Evolutionary conservation across 352 stramenopile species (phyloP).

Genomic region (Globisporangium nodosum): DNA sequence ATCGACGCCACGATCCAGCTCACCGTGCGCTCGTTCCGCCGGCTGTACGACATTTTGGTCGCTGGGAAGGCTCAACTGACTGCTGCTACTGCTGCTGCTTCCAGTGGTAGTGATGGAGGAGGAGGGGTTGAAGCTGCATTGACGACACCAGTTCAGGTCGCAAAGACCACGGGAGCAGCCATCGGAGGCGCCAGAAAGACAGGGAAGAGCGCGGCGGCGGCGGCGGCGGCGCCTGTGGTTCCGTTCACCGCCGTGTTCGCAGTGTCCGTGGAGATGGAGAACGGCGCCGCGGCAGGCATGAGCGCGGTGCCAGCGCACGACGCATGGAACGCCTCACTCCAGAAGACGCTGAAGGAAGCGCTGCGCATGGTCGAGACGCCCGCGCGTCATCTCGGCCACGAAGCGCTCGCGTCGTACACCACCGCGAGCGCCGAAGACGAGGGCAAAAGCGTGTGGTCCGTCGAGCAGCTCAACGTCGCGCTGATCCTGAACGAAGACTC

Average conservation of each 20-base stretch:
- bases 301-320: conserved; percentile 60
- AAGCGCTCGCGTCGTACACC: conserved; percentile 72
- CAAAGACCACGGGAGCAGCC: neutral
- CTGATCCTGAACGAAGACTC: conserved; percentile 80
- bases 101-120: neutral
- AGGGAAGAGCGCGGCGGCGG: neutral
- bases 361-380: conserved; percentile 87
- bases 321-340: conserved; percentile 60
- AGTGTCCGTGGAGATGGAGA: conserved; percentile 63
- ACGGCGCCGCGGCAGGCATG: conserved; percentile 17
- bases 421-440: conserved; percentile 81
- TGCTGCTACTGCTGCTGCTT: neutral
- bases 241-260: conserved; percentile 56
- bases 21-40: conserved; percentile 71
- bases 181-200: conserved; percentile 3
- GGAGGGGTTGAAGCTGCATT: neutral
- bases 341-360: conserved; percentile 78
- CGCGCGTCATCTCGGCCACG: conserved; percentile 74
- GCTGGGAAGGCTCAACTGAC: conserved; percentile 36
- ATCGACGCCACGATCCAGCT: conserved; percentile 87
- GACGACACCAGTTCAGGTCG: neutral
- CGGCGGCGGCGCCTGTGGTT: conserved; percentile 6
- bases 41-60: conserved; percentile 43
- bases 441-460: conserved; percentile 71
- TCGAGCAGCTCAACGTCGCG: conserved; percentile 74